Conservation (phyloP, 768 basidiomycete species). For the Termitomyces sp. region DNA sequence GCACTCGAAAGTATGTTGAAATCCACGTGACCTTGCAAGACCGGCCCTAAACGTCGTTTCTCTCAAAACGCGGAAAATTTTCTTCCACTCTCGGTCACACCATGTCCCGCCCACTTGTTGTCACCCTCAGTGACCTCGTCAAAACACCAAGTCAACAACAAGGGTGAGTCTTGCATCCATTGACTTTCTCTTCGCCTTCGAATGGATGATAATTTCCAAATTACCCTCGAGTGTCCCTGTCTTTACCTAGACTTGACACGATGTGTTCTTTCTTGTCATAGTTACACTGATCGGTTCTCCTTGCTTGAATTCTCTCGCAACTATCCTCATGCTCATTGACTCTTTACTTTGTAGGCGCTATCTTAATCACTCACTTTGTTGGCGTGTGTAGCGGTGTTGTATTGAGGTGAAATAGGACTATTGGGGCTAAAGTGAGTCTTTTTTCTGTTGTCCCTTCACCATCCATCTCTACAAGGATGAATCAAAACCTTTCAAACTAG, state of each 20-base stretch:
- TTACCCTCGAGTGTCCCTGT: constrained; percentile 43
- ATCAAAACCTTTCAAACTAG: constrained; percentile 88
- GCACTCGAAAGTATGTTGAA: too few species aligned
- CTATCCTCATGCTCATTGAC: constrained; percentile 1
- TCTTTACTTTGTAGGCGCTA: background rate
- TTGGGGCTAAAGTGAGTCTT: background rate
- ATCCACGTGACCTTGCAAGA: background rate
- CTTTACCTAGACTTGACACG: constrained; percentile 51
- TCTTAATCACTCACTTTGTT: background rate
- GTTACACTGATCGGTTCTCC: constrained; percentile 79
- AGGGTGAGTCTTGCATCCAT: background rate
- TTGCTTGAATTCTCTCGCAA: constrained; percentile 9
- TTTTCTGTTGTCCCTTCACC: background rate
- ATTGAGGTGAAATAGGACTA: background rate
- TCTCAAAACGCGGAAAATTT: constrained; percentile 15
- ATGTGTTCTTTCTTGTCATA: constrained; percentile 77
- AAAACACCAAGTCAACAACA: background rate
- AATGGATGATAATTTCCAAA: constrained; percentile 53
- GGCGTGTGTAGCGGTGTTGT: too few species aligned
- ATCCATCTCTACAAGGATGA: constrained; percentile 3
- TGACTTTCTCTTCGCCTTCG: constrained; percentile 20
- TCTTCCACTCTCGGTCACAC: background rate
- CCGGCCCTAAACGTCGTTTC: constrained; percentile 15
- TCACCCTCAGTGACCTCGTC: background rate
- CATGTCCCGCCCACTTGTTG: background rate